phyloP scores from a whole-genome alignment of 2,329 filamentous ascomycete species.

The Talaromyces sp. region DNA sequence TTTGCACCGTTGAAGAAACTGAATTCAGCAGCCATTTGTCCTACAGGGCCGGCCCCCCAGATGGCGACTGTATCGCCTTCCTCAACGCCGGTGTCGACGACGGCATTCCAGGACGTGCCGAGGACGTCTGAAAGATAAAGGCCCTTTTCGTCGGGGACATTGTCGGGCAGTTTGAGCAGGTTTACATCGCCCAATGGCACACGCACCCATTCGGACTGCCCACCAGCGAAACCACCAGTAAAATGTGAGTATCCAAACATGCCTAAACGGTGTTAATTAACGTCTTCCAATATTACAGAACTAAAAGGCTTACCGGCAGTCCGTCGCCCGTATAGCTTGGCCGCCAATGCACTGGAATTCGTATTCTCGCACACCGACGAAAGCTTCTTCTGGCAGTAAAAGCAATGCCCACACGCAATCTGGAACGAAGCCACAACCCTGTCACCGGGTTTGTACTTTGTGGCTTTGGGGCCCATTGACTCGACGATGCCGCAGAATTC shows the following conservation, averaged over 20 bases:
- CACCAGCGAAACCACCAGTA: conserved; percentile 81
- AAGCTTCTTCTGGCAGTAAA: conserved; percentile 73
- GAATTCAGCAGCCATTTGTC: conserved; percentile 70
- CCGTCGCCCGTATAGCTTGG: conserved; percentile 73
- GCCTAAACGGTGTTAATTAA: conserved; percentile 28
- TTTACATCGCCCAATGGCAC: conserved; percentile 80
- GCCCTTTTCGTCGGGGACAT: conserved; percentile 79
- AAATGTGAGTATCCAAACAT: conserved; percentile 72
- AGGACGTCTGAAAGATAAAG: conserved; percentile 80
- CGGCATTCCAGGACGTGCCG: conserved; percentile 73
- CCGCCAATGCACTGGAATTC: conserved; percentile 67
- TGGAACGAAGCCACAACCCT: conserved; percentile 84
- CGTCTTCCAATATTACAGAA: not conserved
- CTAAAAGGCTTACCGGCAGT: conserved; percentile 58
- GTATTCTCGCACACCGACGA: conserved; percentile 78
- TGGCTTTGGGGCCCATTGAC: conserved; percentile 54
- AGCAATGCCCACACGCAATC: conserved; percentile 67
- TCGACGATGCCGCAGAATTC: conserved; percentile 54
- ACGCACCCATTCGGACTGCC: conserved; percentile 81
- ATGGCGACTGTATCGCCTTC: conserved; percentile 73
- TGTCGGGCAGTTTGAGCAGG: conserved; percentile 71
- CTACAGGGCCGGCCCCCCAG: conserved; percentile 84
- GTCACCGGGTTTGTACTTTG: conserved; percentile 56
- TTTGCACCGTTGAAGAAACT: conserved; percentile 68
- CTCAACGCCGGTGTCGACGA: conserved; percentile 80